These are phyloP conservation scores for Chaetothyriales sp. DNA, from an alignment of 2,329 filamentous ascomycete genomes.

Conservation along the genomic window DNA sequence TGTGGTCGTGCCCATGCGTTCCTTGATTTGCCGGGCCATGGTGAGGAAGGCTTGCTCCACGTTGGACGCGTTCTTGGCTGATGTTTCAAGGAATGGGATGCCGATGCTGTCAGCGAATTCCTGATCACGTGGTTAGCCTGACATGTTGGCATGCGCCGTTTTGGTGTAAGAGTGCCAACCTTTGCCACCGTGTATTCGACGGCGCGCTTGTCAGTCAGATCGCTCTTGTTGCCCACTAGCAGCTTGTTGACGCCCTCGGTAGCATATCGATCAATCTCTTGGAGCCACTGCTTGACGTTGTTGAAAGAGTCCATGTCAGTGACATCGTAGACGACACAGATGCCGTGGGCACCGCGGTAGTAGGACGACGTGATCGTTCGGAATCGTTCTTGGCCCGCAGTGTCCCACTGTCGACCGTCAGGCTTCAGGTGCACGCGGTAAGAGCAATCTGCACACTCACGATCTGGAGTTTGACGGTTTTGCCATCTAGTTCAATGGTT, in stretches of 20 bases:
- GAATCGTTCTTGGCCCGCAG: constrained; percentile 97
- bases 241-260: constrained; percentile 99
- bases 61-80: constrained; percentile 98
- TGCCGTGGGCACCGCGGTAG: constrained; percentile 97
- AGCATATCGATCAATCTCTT: constrained; percentile 98
- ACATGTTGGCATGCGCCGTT: not conserved
- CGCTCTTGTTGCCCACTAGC: constrained; percentile 98
- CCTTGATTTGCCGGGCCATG: constrained; percentile 99
- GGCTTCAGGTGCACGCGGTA: constrained; percentile 18
- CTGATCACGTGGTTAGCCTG: constrained; percentile 34
- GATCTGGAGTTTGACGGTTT: constrained; percentile 99
- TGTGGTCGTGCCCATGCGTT: constrained; percentile 93
- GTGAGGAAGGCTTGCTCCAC: constrained; percentile 99
- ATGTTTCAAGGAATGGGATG: constrained; percentile 98
- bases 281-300: constrained; percentile 99
- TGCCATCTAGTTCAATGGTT: constrained; percentile 97
- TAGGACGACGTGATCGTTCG: constrained; percentile 98
- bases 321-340: constrained; percentile 99
- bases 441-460: constrained; percentile 42
- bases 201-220: constrained; percentile 99
- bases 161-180: constrained; percentile 46
- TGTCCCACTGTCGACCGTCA: constrained; percentile 66
- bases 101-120: constrained; percentile 98
- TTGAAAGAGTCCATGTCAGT: constrained; percentile 99
- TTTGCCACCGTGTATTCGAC: constrained; percentile 99